Conservation (phyloP, 202 grass and related monocot species). For the Setaria viridis region DNA sequence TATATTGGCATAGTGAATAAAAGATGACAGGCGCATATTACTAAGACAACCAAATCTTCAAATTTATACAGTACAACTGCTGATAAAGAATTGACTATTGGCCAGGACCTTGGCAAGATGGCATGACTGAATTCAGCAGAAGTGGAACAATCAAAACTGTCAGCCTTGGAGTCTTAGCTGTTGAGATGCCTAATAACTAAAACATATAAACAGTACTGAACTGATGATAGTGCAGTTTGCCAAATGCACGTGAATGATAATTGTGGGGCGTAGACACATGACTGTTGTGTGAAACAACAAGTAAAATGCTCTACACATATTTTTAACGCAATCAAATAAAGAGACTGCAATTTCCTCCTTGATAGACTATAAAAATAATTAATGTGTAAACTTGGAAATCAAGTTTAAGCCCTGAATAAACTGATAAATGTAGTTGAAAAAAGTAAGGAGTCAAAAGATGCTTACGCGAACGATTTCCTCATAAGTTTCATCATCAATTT, state of each 20-base stretch:
- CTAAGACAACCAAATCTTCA: background rate
- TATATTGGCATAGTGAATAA: background rate
- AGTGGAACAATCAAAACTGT: background rate
- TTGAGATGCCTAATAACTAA: background rate
- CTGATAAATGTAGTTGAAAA: background rate
- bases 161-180: background rate
- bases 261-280: background rate
- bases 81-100: background rate
- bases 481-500: slow-evolving; percentile 98
- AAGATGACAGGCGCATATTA: background rate
- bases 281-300: background rate
- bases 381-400: background rate
- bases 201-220: background rate
- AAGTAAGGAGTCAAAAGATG: slow-evolving; percentile 24
- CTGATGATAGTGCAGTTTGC: background rate
- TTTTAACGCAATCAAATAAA: background rate
- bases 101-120: background rate
- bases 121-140: too few relatives aligned
- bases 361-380: background rate
- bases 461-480: slow-evolving; percentile 98
- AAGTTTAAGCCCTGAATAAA: background rate
- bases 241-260: background rate
- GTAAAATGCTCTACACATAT: background rate
- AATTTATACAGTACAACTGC: background rate
- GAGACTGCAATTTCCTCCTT: background rate